phyloP scores from a whole-genome alignment of 345 rosid genomes.

The Eucalyptus cladocalyx region DNA sequence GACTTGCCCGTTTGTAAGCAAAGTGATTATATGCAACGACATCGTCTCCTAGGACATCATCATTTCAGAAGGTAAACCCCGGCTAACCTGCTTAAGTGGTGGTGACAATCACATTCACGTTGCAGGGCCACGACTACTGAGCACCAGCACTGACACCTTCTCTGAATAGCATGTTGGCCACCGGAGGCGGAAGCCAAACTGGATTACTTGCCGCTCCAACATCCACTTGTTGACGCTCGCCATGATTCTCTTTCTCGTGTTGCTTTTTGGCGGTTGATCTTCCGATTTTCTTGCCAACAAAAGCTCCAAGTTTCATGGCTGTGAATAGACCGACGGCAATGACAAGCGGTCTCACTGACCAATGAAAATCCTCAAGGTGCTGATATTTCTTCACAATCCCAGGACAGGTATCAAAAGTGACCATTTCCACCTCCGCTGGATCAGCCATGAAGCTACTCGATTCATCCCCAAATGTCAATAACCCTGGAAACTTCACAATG shows the following conservation, averaged over 20 bases:
- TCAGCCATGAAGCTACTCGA: slow-evolving; percentile 52
- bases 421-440: slow-evolving; percentile 77
- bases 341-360: slow-evolving; percentile 83
- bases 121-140: neutral
- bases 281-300: slow-evolving; percentile 34
- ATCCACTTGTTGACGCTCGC: slow-evolving; percentile 1
- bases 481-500: slow-evolving; percentile 62
- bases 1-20: neutral
- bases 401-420: slow-evolving; percentile 43
- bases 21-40: neutral
- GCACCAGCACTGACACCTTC: slow-evolving; percentile 5
- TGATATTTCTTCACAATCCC: slow-evolving; percentile 64
- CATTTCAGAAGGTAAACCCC: neutral
- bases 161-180: slow-evolving; percentile 29
- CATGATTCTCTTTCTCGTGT: neutral
- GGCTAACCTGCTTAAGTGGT: neutral
- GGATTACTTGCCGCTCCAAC: slow-evolving; percentile 3
- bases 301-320: slow-evolving; percentile 49
- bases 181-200: slow-evolving; percentile 41
- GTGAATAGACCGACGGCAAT: slow-evolving; percentile 60
- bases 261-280: slow-evolving; percentile 29
- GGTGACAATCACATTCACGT: neutral
- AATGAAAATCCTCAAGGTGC: slow-evolving; percentile 92
- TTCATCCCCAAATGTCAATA: slow-evolving; percentile 46
- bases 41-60: neutral